Evolutionary conservation across 768 basidiomycete species (phyloP).

Genomic region (Amanita rubescens): DNA sequence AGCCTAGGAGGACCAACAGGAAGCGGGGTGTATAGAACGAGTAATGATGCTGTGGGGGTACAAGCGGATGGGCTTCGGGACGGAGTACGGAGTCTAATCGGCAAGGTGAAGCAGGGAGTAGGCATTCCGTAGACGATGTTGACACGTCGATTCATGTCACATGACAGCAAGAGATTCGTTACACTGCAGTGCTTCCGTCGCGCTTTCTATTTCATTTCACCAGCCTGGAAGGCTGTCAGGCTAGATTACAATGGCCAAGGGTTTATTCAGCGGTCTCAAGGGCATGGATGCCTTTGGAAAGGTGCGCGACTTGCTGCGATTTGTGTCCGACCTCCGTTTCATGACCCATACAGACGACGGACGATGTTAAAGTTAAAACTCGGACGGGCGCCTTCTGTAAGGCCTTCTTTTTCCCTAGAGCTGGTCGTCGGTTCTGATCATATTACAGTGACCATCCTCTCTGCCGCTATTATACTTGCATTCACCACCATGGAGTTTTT

Average conservation of each 20-base stretch:
- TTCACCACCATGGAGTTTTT: conserved; percentile 93
- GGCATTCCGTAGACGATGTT: conserved; percentile 30
- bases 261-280: conserved; percentile 69
- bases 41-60: conserved; percentile 62
- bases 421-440: conserved; percentile 8
- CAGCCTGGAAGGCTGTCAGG: conserved; percentile 24
- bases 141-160: conserved; percentile 21
- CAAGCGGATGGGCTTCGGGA: conserved; percentile 87
- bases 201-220: conserved; percentile 18
- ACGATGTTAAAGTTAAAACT: conserved; percentile 99
- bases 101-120: conserved; percentile 77
- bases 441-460: conserved; percentile 76
- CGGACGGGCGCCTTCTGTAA: conserved; percentile 85
- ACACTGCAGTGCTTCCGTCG: conserved; percentile 12
- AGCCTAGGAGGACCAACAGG: conserved; percentile 85
- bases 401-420: conserved; percentile 20
- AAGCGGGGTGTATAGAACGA: conserved; percentile 79
- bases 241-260: conserved; percentile 61
- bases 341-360: conserved; percentile 67
- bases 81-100: conserved; percentile 81
- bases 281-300: conserved; percentile 99
- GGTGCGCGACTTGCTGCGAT: conserved; percentile 37
- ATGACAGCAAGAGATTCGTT: conserved; percentile 8
- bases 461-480: conserved; percentile 85
- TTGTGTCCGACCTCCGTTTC: not conserved